Evolutionary conservation across 2,329 filamentous ascomycete species (phyloP), one percentile per base, ranked within the genome.

Genomic region (Immersiporthe knoxdaviesiana): DNA sequence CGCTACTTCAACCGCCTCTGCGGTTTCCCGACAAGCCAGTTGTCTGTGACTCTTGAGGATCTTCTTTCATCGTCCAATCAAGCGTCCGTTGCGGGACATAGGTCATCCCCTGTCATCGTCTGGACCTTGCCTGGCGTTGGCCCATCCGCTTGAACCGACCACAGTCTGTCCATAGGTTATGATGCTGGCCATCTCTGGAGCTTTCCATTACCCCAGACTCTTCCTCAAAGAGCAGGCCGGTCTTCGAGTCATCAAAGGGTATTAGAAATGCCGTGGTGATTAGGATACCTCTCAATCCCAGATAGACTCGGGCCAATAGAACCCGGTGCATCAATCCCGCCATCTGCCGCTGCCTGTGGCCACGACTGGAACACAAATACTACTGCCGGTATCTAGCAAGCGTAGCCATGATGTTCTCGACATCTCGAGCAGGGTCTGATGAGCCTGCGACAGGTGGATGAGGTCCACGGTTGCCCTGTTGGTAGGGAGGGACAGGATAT

Each of bases 341-440:
- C 8, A 16, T n/a, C 21, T 47, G 6, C 21, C 18, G n/a, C 7
- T 18, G 44, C 8, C 7, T n/a, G n/a, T n/a, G 44, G 44, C 18
- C 21, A 2, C 6, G 44, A 21, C 5, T 32, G 52, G 14, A 18
- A 30, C n/a, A 16, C 41, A 8, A 32, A 24, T 10, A 10, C 44
- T 67, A 88, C 76, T 89, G 85, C 72, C 89, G 84, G 75, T 88
- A 91, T 73, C 86, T 88, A 61, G 90, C 87, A 70, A 93, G 80
- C 74, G 92, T 89, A 18, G 90, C 89, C 87, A 94, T 91, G 65
- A 94, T 92, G 74, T 92, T 91, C 76, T 91, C 87, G 74, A 93
- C 84, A 66, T 88, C 84, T 16, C 89, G 82, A 11, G 83, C 81
- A 16, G 81, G 78, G 67, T 83, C 75, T 11, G 81, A 67, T 30